Evolutionary conservation across 805 yeast genomes (phyloP).

Genomic region (Metschnikowia dekortorum): DNA sequence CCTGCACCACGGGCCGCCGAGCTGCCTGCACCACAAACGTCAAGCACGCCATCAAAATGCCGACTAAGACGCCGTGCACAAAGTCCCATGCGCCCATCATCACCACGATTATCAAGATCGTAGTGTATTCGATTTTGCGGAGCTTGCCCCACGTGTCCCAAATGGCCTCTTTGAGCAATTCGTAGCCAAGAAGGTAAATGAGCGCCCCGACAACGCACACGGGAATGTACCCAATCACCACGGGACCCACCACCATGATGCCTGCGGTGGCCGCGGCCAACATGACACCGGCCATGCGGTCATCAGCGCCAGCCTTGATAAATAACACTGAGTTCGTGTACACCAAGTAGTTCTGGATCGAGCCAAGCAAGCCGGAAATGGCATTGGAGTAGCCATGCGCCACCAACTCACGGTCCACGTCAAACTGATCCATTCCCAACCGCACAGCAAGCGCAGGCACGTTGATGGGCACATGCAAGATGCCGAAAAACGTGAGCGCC

Average conservation of each 20-base stretch:
- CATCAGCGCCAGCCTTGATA: conserved; percentile 92
- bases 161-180: conserved; percentile 78
- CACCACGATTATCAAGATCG: conserved; percentile 80
- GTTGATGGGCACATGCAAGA: conserved; percentile 93
- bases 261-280: conserved; percentile 75
- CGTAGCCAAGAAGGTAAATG: conserved; percentile 87
- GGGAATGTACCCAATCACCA: conserved; percentile 89
- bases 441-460: conserved; percentile 96
- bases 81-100: conserved; percentile 96
- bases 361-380: conserved; percentile 76
- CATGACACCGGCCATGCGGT: conserved; percentile 83
- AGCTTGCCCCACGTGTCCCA: conserved; percentile 80
- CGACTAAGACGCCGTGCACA: conserved; percentile 87
- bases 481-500: conserved; percentile 93
- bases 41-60: conserved; percentile 85
- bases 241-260: conserved; percentile 86
- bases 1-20: conserved; percentile 72
- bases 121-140: conserved; percentile 71
- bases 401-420: conserved; percentile 87
- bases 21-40: conserved; percentile 95
- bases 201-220: conserved; percentile 94
- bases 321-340: conserved; percentile 91
- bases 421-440: conserved; percentile 76
- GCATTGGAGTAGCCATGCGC: conserved; percentile 94
- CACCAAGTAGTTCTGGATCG: conserved; percentile 91